Evolutionary conservation across 208 protist genomes (phyloP).

Genomic region (Sergeia podlipaevii): DNA sequence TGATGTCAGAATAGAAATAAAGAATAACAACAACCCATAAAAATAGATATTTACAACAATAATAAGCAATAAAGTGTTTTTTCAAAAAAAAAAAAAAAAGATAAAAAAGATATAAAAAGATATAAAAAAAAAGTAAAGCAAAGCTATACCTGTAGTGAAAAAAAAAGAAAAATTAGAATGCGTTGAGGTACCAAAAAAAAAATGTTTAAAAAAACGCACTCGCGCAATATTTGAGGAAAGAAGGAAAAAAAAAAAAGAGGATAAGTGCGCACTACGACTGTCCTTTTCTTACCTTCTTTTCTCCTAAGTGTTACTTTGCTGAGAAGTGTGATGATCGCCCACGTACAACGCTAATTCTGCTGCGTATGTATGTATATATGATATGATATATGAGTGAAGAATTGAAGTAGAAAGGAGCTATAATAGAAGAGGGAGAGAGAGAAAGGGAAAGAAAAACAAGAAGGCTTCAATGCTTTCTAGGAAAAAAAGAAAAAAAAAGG

Average conservation of each 20-base stretch:
- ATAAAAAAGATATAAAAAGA: background rate
- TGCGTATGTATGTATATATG: too few relatives aligned
- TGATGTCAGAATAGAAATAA: too few relatives aligned
- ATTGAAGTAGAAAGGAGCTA: too few relatives aligned
- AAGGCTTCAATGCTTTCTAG: background rate
- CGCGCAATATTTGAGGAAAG: background rate
- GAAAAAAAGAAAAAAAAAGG: constrained; percentile 12
- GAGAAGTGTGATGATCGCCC: background rate
- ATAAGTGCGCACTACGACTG: background rate
- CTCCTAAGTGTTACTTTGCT: constrained; percentile 3
- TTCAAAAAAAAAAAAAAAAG: background rate
- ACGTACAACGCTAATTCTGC: too few relatives aligned
- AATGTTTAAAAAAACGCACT: background rate
- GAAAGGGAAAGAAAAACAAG: background rate
- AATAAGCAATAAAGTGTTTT: too few relatives aligned
- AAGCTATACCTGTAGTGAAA: background rate
- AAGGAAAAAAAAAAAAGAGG: background rate
- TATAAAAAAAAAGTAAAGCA: background rate
- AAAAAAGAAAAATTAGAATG: background rate
- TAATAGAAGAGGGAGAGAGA: background rate
- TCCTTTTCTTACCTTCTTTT: constrained; percentile 6
- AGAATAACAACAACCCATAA: too few relatives aligned
- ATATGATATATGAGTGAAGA: too few relatives aligned
- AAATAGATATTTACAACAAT: too few relatives aligned
- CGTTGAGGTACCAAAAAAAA: background rate